Evolutionary conservation across 768 basidiomycete genomes (phyloP).

Genomic region (Suillus weaverae): DNA sequence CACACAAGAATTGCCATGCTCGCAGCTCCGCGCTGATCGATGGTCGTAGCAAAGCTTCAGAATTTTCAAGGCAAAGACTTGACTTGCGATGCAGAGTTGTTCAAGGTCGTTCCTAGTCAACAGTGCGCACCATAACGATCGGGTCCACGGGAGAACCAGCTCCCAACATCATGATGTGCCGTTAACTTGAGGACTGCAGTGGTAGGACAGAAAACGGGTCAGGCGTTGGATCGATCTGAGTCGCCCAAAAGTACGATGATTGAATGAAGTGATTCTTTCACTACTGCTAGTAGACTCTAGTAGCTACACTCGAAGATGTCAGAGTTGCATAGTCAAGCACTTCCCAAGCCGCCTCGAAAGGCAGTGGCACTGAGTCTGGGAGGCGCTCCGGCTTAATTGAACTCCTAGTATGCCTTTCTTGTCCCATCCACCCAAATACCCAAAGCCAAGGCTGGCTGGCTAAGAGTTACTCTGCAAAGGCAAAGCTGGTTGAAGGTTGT

Average conservation of each 20-base stretch:
- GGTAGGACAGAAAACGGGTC: neutral
- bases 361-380: slow-evolving; percentile 41
- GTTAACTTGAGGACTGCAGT: neutral
- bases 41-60: neutral
- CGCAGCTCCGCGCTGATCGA: neutral
- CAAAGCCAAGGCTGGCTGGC: slow-evolving; percentile 41
- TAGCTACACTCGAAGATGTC: slow-evolving; percentile 37
- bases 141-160: neutral
- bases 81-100: neutral
- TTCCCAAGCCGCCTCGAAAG: slow-evolving; percentile 43
- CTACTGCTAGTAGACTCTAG: neutral
- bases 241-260: neutral
- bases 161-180: neutral
- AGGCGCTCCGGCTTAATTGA: slow-evolving; percentile 84
- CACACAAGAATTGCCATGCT: neutral
- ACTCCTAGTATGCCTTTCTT: slow-evolving; percentile 38
- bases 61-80: neutral
- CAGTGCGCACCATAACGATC: neutral
- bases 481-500: slow-evolving; percentile 32
- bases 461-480: slow-evolving; percentile 54
- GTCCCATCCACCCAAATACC: slow-evolving; percentile 56
- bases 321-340: slow-evolving; percentile 78
- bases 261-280: neutral
- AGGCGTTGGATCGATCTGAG: neutral
- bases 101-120: neutral